Evolutionary conservation across 306 rosid species (phyloP), one percentile per base, ranked within the genome.

Genomic region (Rosa lucieae): DNA sequence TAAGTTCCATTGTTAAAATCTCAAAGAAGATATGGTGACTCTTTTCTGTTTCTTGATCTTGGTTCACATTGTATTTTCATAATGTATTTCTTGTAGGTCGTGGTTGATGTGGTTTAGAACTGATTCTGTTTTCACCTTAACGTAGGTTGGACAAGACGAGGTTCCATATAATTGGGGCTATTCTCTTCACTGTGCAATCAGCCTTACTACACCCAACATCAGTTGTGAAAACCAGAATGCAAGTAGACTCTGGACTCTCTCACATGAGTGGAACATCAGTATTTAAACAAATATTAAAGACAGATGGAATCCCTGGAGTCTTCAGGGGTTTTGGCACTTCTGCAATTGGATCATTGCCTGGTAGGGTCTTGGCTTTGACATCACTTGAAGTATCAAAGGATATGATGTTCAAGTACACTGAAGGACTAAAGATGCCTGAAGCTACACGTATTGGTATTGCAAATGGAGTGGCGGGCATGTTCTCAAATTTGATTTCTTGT

Each of bases 211-310:
- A 94, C 85, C 97, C 94, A 77, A 92, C 90, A 3, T 74, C 89
- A 10, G 96, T 94, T 74, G 92, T 94, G 20, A 94, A 94, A 83
- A 90, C 98, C 17, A 87, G 98, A 55, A 92, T 94, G 94, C 98
- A 94, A 79, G 93, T 94, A 35, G 88, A 83, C 21, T 84, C 89
- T 67, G 86, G 89, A 29, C 86, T 88, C 9, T 78, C 89, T 23
- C 87, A 86, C 77, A 70, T 79, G 93, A 77, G 83, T 3, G 95
- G 91, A 68, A 37, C 55, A 15, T 86, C 88, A 3, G 87, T 93
- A 23, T 89, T 91, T 73, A 75, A 82, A 71, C 93, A 77, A 49
- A 84, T 94, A 77, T 66, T 92, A 72, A 87, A 73, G 80, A 78
- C 53, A 21, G 97, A 92, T 48, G 96, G 96, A n/a, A 23, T 94